Conservation (phyloP, 2,329 filamentous ascomycete genomes). For the Stachybotrys chartarum region DNA sequence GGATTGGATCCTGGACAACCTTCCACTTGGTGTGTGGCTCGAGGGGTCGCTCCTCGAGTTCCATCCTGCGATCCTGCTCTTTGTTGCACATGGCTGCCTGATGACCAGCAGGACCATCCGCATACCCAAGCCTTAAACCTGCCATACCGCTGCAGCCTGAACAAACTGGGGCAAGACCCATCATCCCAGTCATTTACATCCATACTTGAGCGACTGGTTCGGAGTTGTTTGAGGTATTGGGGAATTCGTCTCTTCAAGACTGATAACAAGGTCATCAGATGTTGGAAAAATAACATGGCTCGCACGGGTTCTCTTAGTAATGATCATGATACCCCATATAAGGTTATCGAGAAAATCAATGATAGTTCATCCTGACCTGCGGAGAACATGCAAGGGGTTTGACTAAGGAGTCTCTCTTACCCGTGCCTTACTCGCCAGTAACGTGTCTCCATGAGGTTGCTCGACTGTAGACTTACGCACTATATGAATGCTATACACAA, state of each 20-base stretch:
- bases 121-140: slow-evolving; percentile 72
- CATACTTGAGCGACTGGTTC: neutral
- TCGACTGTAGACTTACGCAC: too few relatives aligned
- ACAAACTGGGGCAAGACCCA: too few relatives aligned
- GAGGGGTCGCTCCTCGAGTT: slow-evolving; percentile 67
- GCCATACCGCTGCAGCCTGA: too few relatives aligned
- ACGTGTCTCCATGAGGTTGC: too few relatives aligned
- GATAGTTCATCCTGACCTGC: too few relatives aligned
- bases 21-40: slow-evolving; percentile 70
- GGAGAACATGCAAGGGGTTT: too few relatives aligned
- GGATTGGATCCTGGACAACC: slow-evolving; percentile 67
- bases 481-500: too few relatives aligned
- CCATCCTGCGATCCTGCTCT: slow-evolving; percentile 75
- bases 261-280: neutral
- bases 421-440: too few relatives aligned
- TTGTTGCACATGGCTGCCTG: slow-evolving; percentile 80
- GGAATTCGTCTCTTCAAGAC: neutral
- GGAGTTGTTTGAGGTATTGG: neutral
- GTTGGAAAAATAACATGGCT: neutral
- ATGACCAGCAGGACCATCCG: slow-evolving; percentile 96
- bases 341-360: neutral
- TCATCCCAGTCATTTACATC: too few relatives aligned
- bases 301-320: neutral
- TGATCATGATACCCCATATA: neutral
- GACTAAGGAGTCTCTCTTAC: too few relatives aligned